Conservation (phyloP, 148 eudicot genomes). For the Heliosperma pusillum region DNA sequence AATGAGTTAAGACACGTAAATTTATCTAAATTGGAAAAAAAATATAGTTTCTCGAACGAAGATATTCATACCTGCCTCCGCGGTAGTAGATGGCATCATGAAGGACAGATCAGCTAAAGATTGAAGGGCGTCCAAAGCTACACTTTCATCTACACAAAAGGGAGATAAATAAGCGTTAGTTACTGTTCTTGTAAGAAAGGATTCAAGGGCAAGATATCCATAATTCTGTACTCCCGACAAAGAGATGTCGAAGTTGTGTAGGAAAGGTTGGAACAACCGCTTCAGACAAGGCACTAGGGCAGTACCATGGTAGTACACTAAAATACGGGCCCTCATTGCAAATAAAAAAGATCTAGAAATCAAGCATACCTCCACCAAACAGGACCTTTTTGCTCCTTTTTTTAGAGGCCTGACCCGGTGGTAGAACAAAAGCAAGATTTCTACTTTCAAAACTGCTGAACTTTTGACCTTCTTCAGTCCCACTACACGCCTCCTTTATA, state of each 20-base stretch:
- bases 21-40: neutral
- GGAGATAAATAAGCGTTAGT: constrained; percentile 5
- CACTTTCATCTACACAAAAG: constrained; percentile 64
- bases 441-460: constrained; percentile 39
- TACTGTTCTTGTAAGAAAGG: neutral
- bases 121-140: constrained; percentile 88
- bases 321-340: neutral
- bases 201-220: neutral
- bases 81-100: constrained; percentile 69
- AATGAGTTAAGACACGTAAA: neutral
- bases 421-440: constrained; percentile 38
- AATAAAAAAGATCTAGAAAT: neutral
- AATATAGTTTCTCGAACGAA: neutral
- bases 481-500: constrained; percentile 87
- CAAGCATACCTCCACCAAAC: constrained; percentile 60
- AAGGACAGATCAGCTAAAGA: constrained; percentile 88
- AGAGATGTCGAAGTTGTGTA: neutral
- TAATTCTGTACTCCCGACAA: too few relatives aligned
- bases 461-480: constrained; percentile 85
- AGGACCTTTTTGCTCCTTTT: constrained; percentile 88
- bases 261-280: neutral
- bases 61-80: constrained; percentile 54
- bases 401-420: constrained; percentile 54
- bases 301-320: neutral
- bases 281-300: neutral